Conservation (phyloP, 208 protist genomes). For the Trichomonas vaginalis region DNA sequence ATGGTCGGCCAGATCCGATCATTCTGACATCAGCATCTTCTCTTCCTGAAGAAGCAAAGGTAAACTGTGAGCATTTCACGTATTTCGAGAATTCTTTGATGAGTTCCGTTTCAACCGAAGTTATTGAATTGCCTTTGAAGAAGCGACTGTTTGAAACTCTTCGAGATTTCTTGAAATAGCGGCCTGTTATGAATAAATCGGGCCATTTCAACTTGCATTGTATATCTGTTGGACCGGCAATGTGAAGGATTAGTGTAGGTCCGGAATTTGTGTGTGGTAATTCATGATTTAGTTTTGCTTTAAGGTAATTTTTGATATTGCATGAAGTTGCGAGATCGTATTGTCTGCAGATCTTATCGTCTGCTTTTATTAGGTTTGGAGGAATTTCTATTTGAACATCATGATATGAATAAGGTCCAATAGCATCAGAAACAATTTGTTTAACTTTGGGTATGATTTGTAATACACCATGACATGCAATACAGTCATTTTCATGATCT, state of each 20-base stretch:
- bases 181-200: neutral
- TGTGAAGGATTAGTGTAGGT: neutral
- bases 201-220: neutral
- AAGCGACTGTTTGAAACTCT: neutral
- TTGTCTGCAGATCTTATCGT: neutral
- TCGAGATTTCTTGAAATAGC: neutral
- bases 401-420: neutral
- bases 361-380: neutral
- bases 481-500: neutral
- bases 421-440: neutral
- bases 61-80: neutral
- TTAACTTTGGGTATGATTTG: neutral
- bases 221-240: neutral
- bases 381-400: slow-evolving; percentile 8
- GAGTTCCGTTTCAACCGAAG: neutral
- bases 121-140: neutral
- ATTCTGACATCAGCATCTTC: slow-evolving; percentile 48
- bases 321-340: neutral
- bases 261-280: neutral
- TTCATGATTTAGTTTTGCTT: neutral
- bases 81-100: neutral
- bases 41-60: slow-evolving; percentile 30
- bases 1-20: slow-evolving; percentile 41
- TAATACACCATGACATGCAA: neutral
- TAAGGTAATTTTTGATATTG: neutral